Evolutionary conservation across 225 moss, liverwort and hornwort genomes (phyloP), one percentile per base, ranked within the genome.

Genomic region (Thuidium tamariscinum): DNA sequence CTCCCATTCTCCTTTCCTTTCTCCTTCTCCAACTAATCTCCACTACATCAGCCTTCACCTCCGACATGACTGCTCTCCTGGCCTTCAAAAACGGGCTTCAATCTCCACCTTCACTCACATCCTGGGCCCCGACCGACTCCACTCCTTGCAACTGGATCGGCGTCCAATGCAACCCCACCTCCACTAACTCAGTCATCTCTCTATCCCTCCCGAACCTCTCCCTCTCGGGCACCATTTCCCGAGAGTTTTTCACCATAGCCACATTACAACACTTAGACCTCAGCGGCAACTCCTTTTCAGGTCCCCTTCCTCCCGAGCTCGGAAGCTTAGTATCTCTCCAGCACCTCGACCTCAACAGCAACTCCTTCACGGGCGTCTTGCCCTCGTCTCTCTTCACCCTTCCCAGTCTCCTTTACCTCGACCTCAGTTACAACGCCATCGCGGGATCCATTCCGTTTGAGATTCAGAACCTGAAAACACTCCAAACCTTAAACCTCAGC

Each of bases 111-210:
- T 84, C 84, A 0, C n/a, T 91, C n/a, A 1, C 70, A 41, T 80
- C 88, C 51, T 89, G 91, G 84, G 54, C 73, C 15, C n/a, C 32
- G 15, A 75, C 83, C 10, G 79, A 83, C 76, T 54, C 52, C 22
- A 88, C 88, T 66, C 88, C 91, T 32, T 97, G 97, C 88, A 75
- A 46, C 9, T 97, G 97, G 97, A 67, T 83, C n/a, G 96, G 96
- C 39, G 87, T 96, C 3, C 61, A 80, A 37, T 97, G 97, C 88
- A 79, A 85, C 60, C 77, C 77, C 17, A 68, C 85, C 11, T 85
- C 81, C n/a, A 16, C 4, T 4, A 85, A 87, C 39, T 20, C 74
- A 22, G 92, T 96, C 12, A 85, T 87, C 5, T 76, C 61, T 20
- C 89, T 96, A 15, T 61, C 86, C 22, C 93, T 97, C 16, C 74